These are phyloP conservation scores for Magnolia officinalis DNA, from an alignment of 164 flowering plant species.

Conservation along the genomic window DNA sequence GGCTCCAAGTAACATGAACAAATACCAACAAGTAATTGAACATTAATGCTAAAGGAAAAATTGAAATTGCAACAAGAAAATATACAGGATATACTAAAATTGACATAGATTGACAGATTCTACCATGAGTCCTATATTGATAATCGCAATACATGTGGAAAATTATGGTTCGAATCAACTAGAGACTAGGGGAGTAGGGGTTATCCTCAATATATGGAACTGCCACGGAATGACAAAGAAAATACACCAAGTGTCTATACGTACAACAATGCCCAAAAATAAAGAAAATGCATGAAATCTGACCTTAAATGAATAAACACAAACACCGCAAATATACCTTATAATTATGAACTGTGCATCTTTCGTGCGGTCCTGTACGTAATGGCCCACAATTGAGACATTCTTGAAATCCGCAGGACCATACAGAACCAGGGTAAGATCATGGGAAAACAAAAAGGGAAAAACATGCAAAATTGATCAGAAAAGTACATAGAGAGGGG, in stretches of 20 bases:
- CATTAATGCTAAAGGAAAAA: too few species aligned
- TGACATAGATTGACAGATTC: too few species aligned
- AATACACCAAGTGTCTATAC: too few species aligned
- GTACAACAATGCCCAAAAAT: too few species aligned
- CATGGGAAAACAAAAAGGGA: neutral
- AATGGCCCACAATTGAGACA: constrained; percentile 97
- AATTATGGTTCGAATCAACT: too few species aligned
- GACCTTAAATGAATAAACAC: neutral
- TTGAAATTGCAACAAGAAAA: too few species aligned
- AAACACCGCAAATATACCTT: constrained; percentile 39
- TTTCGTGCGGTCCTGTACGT: constrained; percentile 94
- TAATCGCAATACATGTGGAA: too few species aligned
- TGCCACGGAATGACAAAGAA: too few species aligned
- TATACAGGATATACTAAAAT: too few species aligned
- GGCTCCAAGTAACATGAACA: constrained; percentile 45
- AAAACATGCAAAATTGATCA: neutral
- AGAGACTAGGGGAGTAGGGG: too few species aligned
- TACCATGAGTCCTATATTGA: too few species aligned
- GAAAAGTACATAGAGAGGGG: constrained; percentile 87
- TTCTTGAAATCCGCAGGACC: constrained; percentile 79
- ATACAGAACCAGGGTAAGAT: constrained; percentile 1
- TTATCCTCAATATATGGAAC: too few species aligned
- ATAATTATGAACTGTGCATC: constrained; percentile 95
- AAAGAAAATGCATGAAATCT: neutral
- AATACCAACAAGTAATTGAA: neutral